Base-by-base conservation (phyloP, 495 filamentous ascomycete genomes). In the Aspergillus wentii region DNA sequence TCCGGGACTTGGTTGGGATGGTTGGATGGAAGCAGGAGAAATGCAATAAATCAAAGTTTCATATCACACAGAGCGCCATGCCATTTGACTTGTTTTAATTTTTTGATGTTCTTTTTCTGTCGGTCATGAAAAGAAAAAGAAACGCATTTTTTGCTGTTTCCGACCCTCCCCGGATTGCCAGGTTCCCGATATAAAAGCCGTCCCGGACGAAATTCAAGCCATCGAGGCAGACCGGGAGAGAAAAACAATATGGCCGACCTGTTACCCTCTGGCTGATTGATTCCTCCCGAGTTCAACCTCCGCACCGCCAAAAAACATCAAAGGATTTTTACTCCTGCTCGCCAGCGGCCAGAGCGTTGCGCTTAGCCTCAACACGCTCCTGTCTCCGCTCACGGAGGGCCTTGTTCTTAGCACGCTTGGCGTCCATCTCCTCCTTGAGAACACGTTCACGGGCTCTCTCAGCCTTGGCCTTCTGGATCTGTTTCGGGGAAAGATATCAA, bases 381-480 rank as follows among this genome's bases (percentile, higher is more conserved):
- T 79, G 72, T 76, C 88, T 90, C 72, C 92, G 80, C 83, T 96
- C 94, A 74, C 92, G 87, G 46, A 91, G 90, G 55, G 92, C 92
- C 88, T 95, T 96, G 83, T 87, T 96, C 87, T 94, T 95, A 69
- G 87, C 83, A 77, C 92, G 88, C 81, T 92, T 96, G 74, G 84
- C 86, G 71, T 99, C 91, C 92, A 97, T 97, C 80, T 96, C 89
- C 62, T 96, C 89, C 86, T 94, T 92, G 66, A 96, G 76, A 51
- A 79, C 62, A 66, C 82, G 80, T 83, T 96, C 92, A 71, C 92
- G 94, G 43, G 78, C 76, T 75, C 91, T 88, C 85, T 99, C 92
- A 57, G 92, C 92, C 83, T 99, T 99, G 74, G 92, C 92, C 70
- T 86, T 92, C 80, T 99, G 92, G 74, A 99, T 95, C 92, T 98